Conservation (phyloP, 768 basidiomycete species). For the Leccinum fibrillosum region DNA sequence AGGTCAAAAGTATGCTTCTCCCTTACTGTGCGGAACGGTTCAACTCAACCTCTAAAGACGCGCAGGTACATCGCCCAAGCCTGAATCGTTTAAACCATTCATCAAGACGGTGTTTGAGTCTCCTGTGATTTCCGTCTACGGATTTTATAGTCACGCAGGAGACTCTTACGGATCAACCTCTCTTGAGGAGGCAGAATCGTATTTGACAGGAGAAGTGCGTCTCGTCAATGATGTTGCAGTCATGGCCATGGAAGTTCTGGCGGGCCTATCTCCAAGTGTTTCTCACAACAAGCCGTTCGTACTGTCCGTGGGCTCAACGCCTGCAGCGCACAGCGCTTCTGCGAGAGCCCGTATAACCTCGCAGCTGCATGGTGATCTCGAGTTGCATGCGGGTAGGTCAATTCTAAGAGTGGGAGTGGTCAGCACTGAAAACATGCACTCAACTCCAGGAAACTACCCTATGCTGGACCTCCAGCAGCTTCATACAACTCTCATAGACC, state of each 20-base stretch:
- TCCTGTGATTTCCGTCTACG: conserved; percentile 59
- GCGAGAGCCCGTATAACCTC: conserved; percentile 45
- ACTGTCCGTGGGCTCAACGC: conserved; percentile 83
- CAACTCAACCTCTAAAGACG: conserved; percentile 47
- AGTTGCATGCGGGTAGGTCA: conserved; percentile 68
- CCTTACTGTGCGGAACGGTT: background rate
- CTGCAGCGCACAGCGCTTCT: conserved; percentile 77
- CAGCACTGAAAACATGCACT: background rate
- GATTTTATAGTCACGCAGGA: conserved; percentile 82
- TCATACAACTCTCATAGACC: conserved; percentile 63
- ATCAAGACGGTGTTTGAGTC: conserved; percentile 53
- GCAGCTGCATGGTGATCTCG: conserved; percentile 57
- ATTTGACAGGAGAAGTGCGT: conserved; percentile 66
- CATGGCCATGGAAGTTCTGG: conserved; percentile 48
- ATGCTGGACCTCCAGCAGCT: conserved; percentile 83
- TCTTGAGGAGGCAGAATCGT: conserved; percentile 57
- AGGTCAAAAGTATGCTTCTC: conserved; percentile 60
- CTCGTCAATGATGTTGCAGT: conserved; percentile 66
- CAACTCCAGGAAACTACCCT: conserved; percentile 67
- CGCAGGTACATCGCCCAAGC: conserved; percentile 59
- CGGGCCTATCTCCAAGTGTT: conserved; percentile 30
- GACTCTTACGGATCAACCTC: conserved; percentile 76
- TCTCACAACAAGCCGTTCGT: conserved; percentile 52
- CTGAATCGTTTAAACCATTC: conserved; percentile 53
- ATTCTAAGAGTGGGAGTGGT: background rate